These are phyloP conservation scores for Hymenoscyphus linearis DNA, from an alignment of 2,329 filamentous ascomycete species.

Conservation along the genomic window DNA sequence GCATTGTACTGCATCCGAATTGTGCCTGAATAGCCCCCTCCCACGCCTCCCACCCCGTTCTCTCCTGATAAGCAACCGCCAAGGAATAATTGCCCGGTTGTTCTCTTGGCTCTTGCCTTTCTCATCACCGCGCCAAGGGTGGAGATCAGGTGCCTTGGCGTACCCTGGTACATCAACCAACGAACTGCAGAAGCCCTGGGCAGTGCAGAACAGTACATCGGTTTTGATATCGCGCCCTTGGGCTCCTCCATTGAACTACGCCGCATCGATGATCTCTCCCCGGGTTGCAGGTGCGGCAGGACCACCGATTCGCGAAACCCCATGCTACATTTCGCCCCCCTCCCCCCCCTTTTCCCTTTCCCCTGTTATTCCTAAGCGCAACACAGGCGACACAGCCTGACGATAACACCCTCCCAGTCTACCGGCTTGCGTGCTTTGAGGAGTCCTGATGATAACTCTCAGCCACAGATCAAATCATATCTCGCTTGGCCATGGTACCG, in stretches of 20 bases:
- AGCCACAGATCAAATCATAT: background rate
- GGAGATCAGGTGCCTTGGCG: slow-evolving; percentile 1
- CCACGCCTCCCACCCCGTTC: too few species aligned
- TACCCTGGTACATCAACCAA: background rate
- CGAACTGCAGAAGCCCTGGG: too few species aligned
- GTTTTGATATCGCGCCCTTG: background rate
- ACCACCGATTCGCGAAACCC: background rate
- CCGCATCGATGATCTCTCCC: background rate
- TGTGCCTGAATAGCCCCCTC: background rate
- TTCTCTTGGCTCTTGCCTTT: slow-evolving; percentile 5
- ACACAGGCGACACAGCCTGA: too few species aligned
- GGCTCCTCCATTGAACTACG: background rate
- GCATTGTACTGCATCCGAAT: background rate
- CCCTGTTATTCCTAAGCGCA: background rate
- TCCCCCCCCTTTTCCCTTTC: background rate
- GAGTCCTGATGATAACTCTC: background rate
- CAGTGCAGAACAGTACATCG: background rate
- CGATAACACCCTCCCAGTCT: background rate
- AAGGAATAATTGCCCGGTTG: background rate
- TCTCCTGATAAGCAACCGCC: background rate
- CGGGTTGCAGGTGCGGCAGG: background rate
- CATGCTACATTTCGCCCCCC: background rate
- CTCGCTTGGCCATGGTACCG: background rate
- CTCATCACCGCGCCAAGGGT: slow-evolving; percentile 1
- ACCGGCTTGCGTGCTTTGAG: background rate